phyloP scores from a whole-genome alignment of 2,329 filamentous ascomycete genomes.

The Pyricularia pennisetigena region DNA sequence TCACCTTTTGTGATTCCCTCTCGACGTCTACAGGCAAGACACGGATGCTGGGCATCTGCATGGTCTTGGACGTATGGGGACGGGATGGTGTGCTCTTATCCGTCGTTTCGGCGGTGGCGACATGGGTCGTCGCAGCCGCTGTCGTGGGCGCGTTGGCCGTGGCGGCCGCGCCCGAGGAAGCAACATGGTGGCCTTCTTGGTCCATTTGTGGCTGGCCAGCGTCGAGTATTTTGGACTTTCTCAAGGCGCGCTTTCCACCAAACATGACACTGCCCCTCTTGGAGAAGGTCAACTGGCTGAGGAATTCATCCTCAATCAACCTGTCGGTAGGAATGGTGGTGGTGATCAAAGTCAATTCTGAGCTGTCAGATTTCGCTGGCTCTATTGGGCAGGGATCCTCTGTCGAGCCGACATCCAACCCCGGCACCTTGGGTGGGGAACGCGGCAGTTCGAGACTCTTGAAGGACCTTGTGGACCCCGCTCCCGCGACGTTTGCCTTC shows the following conservation, averaged over 20 bases:
- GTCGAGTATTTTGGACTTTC: conserved; percentile 6
- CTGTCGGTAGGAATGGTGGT: conserved; percentile 45
- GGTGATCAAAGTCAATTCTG: conserved; percentile 39
- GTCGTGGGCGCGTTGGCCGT: conserved; percentile 6
- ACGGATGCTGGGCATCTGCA: conserved; percentile 35
- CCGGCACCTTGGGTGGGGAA: conserved; percentile 14
- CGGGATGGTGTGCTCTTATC: background rate
- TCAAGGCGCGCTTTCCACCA: conserved; percentile 30
- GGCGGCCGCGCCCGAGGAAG: conserved; percentile 6
- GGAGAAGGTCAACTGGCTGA: conserved; percentile 48
- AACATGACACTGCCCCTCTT: conserved; percentile 56
- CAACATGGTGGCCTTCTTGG: conserved; percentile 7
- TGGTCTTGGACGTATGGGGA: conserved; percentile 7
- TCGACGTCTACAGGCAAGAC: conserved; percentile 45
- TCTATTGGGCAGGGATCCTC: conserved; percentile 1
- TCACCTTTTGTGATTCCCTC: conserved; percentile 58
- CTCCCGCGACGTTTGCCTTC: background rate
- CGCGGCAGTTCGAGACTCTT: conserved; percentile 7
- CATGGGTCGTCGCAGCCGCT: conserved; percentile 12
- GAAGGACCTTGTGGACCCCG: background rate
- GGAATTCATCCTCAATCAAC: conserved; percentile 47
- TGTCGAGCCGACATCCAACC: background rate
- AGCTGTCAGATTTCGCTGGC: background rate
- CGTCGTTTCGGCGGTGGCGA: conserved; percentile 1
- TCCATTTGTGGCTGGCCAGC: background rate